These are phyloP conservation scores for Colletotrichum gloeosporioides DNA, from an alignment of 2,329 filamentous ascomycete species.

Conservation along the genomic window DNA sequence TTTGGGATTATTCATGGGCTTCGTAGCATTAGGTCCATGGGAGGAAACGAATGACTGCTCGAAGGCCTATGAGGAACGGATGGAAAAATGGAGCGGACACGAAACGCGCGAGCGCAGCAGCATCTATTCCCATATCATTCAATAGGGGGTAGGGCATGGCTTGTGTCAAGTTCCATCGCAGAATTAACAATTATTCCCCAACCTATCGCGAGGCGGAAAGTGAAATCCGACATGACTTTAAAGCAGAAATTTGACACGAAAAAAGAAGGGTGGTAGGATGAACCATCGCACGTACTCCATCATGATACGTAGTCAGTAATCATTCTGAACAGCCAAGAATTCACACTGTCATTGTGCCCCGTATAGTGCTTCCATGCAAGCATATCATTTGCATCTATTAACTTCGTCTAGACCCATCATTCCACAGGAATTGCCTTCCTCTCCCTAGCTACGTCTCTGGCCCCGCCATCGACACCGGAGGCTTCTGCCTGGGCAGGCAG, in stretches of 20 bases:
- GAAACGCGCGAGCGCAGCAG: not conserved
- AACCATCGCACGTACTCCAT: no score
- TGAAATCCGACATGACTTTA: not conserved
- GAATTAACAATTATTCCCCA: not conserved
- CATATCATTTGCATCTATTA: not conserved
- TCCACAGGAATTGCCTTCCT: conserved; percentile 39
- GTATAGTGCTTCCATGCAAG: not conserved
- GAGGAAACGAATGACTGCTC: not conserved
- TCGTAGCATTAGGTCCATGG: not conserved
- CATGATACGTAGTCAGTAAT: not conserved
- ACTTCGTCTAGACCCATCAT: not conserved
- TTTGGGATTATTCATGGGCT: not conserved
- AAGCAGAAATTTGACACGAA: not conserved
- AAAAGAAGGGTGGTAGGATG: no score
- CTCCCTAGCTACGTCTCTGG: conserved; percentile 52
- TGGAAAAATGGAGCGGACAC: not conserved
- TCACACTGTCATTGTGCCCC: not conserved
- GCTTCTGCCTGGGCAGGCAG: conserved; percentile 31
- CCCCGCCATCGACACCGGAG: conserved; percentile 49
- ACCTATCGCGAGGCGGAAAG: not conserved
- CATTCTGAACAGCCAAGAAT: not conserved
- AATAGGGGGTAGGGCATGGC: not conserved
- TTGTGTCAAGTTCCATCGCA: not conserved
- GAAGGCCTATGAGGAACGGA: not conserved
- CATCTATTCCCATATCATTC: conserved; percentile 2